A percentile compares a stretch with the other conserved stretches of the same genome.
These are phyloP conservation scores for Silene vulgaris DNA, from an alignment of 179 eudicot genomes.

Conservation along the genomic window DNA sequence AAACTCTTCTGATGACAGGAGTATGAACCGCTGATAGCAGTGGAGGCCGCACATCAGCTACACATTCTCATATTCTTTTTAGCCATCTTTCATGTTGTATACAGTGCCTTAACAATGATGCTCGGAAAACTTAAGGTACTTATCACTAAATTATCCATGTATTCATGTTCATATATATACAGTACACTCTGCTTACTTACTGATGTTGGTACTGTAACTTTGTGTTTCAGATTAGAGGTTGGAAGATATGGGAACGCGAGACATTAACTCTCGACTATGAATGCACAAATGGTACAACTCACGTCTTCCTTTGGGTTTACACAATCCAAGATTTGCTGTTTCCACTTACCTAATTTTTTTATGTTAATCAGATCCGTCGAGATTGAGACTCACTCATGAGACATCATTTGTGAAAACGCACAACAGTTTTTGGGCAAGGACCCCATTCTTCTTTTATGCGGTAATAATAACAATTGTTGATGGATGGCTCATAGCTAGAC, in stretches of 20 bases:
- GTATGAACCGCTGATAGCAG: conserved; percentile 54
- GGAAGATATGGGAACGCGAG: conserved; percentile 45
- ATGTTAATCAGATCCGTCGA: conserved; percentile 47
- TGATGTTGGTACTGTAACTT: neutral
- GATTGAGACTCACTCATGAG: conserved; percentile 80
- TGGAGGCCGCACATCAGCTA: conserved; percentile 72
- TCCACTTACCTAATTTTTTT: neutral
- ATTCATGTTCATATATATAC: neutral
- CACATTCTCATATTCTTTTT: conserved; percentile 89
- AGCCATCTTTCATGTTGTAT: conserved; percentile 53
- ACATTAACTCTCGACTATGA: conserved; percentile 28
- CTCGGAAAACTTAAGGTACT: conserved; percentile 44
- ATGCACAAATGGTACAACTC: conserved; percentile 27
- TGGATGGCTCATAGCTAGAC: no score
- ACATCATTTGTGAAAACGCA: conserved; percentile 91
- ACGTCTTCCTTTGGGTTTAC: neutral
- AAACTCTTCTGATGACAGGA: conserved; percentile 52
- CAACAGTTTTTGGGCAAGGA: conserved; percentile 70
- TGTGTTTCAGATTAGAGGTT: conserved; percentile 34
- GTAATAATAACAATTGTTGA: conserved; percentile 34
- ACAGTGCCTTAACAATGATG: conserved; percentile 43
- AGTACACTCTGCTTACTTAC: neutral
- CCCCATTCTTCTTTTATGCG: conserved; percentile 71
- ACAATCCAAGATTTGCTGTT: conserved; percentile 8
- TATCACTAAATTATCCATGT: neutral